Base-by-base conservation (phyloP, 1,139 yeast species). In the Yamadazyma spencermartinsiae region DNA sequence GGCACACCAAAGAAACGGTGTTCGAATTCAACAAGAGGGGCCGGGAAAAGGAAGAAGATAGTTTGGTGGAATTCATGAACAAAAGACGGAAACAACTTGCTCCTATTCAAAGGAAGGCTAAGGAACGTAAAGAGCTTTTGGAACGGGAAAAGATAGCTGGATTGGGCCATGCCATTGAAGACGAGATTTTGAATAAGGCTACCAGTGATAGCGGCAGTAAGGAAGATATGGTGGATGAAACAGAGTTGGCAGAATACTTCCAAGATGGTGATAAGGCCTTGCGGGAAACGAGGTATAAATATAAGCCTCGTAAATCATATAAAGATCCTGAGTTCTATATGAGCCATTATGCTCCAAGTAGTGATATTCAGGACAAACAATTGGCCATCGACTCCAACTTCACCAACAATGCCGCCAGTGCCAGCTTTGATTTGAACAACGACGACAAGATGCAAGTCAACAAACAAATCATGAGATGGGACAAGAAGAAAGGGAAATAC, bases 401-500 rank as follows among this genome's bases (percentile, higher is more conserved):
- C 63, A 85, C 86, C 16, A 86, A 82, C 45, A 95, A 82, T 43
- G 98, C 96, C 0, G 79, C 82, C 13, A 71, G 72, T 28, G 98
- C 96, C 1, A 73, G 96, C 0, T 90, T 89, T 60, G 97, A 90
- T 58, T 69, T 94, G 50, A 82, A 76, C 40, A 80, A 76, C 40
- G 98, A 92, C 54, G 98, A 87, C 52, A 80, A 79, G 49, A 66
- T 74, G 33, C 81, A 74, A 55, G 74, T 65, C 19, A 82, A 81
- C 50, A 77, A 76, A 44, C 92, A 86, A 49, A 80, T 85, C 34
- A 83, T 83, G 77, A 76, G 79, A 59, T 94, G 98, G 98, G 98
- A 92, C 66, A 86, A 80, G 63, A 89, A 89, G 76, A 85, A 87
- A 62, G 95, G 95, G 52, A 89, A 89, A 51, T 92, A 87, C 61